Evolutionary conservation across 164 flowering plant species (phyloP).

Genomic region (Platanus orientalis): DNA sequence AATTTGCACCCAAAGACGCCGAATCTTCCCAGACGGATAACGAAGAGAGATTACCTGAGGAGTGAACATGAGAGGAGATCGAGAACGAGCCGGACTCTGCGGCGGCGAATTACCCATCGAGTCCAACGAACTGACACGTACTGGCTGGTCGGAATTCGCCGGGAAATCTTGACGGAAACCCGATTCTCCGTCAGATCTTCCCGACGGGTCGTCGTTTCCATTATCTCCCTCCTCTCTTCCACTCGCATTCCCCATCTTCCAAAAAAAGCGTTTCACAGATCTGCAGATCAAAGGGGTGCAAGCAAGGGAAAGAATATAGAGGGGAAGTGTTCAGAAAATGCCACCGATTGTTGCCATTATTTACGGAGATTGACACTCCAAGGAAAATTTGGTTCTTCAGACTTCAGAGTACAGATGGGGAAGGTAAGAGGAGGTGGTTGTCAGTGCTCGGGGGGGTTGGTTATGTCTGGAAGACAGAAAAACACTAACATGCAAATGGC

Average conservation of each 20-base stretch:
- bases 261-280: slow-evolving; percentile 14
- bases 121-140: slow-evolving; percentile 33
- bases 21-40: background rate
- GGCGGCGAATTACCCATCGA: slow-evolving; percentile 60
- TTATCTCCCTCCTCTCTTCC: slow-evolving; percentile 51
- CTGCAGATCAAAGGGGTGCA: too few relatives aligned
- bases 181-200: slow-evolving; percentile 27
- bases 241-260: slow-evolving; percentile 69
- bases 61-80: slow-evolving; percentile 61
- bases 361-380: too few relatives aligned
- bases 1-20: background rate
- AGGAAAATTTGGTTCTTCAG: too few relatives aligned
- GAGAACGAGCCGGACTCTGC: slow-evolving; percentile 40
- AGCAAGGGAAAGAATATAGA: too few relatives aligned
- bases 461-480: too few relatives aligned
- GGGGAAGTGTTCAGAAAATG: too few relatives aligned
- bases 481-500: too few relatives aligned
- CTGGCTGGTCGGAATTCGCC: slow-evolving; percentile 20
- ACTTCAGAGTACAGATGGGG: too few relatives aligned
- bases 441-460: too few relatives aligned
- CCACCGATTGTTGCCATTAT: too few relatives aligned
- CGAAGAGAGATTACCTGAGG: slow-evolving; percentile 54
- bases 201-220: slow-evolving; percentile 25
- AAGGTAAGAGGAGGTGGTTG: too few relatives aligned
- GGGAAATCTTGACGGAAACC: slow-evolving; percentile 13